A percentile compares a stretch with the other conserved stretches of the same genome.
Conservation (phyloP, 2,329 filamentous ascomycete species). For the Didymella segeticola region DNA sequence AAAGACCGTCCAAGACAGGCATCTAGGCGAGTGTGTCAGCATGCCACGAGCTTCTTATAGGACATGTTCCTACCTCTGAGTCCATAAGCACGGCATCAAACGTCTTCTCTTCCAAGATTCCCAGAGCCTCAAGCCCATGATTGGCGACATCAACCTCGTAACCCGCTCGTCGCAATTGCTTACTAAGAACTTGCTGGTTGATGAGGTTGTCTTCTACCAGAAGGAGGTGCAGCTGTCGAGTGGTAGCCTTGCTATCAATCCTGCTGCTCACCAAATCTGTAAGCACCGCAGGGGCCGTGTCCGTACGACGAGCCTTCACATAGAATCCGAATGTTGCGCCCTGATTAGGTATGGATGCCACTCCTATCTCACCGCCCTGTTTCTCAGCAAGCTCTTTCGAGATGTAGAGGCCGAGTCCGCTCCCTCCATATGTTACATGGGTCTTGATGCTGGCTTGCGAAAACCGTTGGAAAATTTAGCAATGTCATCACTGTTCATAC, state of each 20-base stretch:
- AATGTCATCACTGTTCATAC: background rate
- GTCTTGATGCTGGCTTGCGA: constrained; percentile 32
- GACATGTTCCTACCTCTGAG: constrained; percentile 43
- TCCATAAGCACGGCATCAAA: constrained; percentile 54
- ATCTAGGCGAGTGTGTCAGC: constrained; percentile 27
- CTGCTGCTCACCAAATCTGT: background rate
- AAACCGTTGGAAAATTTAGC: constrained; percentile 29
- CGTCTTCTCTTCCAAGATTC: constrained; percentile 32
- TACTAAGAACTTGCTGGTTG: constrained; percentile 46
- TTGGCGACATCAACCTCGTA: constrained; percentile 41
- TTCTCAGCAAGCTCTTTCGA: constrained; percentile 32
- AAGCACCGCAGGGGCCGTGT: background rate
- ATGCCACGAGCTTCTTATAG: background rate
- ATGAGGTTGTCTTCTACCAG: constrained; percentile 50
- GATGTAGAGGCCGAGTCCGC: constrained; percentile 39
- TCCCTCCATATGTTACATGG: constrained; percentile 45
- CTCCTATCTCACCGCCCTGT: constrained; percentile 33
- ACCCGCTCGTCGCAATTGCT: constrained; percentile 42
- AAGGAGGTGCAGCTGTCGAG: constrained; percentile 31
- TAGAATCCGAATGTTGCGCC: constrained; percentile 36
- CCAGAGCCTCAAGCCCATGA: constrained; percentile 46
- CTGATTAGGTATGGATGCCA: constrained; percentile 12
- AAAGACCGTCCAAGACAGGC: constrained; percentile 36
- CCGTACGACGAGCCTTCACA: constrained; percentile 21
- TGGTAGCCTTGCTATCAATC: background rate